These are phyloP conservation scores for Suhomyces bolitotheri DNA, from an alignment of 1,139 yeast genomes.

Conservation along the genomic window DNA sequence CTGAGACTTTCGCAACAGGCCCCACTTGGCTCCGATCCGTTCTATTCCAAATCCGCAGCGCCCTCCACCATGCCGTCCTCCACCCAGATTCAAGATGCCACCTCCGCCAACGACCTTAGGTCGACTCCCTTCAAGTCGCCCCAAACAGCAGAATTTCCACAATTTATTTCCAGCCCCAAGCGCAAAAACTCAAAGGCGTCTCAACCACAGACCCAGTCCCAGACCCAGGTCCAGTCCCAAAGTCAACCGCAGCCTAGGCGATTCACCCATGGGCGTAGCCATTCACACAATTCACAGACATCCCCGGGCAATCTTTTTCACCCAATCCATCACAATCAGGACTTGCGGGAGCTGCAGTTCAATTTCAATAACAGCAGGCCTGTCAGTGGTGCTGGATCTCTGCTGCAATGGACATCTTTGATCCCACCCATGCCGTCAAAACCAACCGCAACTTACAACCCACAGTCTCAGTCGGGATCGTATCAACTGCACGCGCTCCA, in stretches of 20 bases:
- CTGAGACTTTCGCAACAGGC: neutral
- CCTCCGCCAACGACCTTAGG: slow-evolving; percentile 2
- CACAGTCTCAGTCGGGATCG: slow-evolving; percentile 4
- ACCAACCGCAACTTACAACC: slow-evolving; percentile 13
- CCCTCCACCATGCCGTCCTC: neutral
- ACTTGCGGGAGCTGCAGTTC: slow-evolving; percentile 9
- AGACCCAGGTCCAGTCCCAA: slow-evolving; percentile 18
- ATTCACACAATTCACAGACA: slow-evolving; percentile 19
- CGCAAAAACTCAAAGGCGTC: slow-evolving; percentile 6
- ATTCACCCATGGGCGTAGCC: too few species aligned
- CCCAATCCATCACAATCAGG: slow-evolving; percentile 20
- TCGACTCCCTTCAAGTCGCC: slow-evolving; percentile 4
- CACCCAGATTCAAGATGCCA: neutral
- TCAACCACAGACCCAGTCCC: slow-evolving; percentile 11
- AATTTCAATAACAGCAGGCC: slow-evolving; percentile 7
- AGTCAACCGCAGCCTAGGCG: too few species aligned
- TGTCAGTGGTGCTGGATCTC: slow-evolving; percentile 1
- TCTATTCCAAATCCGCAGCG: neutral
- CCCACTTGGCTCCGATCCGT: neutral
- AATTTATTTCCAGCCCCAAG: slow-evolving; percentile 10
- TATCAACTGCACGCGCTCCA: neutral
- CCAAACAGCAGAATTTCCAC: slow-evolving; percentile 9
- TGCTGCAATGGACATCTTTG: slow-evolving; percentile 26
- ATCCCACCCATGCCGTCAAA: slow-evolving; percentile 32
- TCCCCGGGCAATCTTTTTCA: slow-evolving; percentile 17